Conservation (phyloP, 78 protist species). For the Planoprotostelium fungivorum region DNA sequence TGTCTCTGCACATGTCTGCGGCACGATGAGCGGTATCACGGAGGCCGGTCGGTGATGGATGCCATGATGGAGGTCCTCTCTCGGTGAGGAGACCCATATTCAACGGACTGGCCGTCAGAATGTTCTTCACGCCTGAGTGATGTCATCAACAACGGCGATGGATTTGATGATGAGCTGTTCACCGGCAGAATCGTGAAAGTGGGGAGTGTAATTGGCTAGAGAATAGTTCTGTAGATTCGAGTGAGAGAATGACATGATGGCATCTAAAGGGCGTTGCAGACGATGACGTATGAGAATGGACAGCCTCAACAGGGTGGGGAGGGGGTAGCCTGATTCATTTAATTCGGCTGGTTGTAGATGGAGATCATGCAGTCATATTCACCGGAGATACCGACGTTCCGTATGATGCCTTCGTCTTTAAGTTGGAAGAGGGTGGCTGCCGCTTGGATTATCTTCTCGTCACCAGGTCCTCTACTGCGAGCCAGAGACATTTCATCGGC, state of each 20-base stretch:
- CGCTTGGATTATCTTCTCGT: neutral
- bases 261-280: neutral
- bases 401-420: neutral
- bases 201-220: neutral
- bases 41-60: constrained; percentile 16
- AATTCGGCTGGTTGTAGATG: neutral
- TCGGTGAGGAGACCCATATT: constrained; percentile 43
- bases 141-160: neutral
- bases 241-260: neutral
- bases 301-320: neutral
- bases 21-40: neutral
- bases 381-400: neutral
- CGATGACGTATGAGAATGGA: neutral
- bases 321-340: neutral
- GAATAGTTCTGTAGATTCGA: neutral
- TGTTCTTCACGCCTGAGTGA: neutral
- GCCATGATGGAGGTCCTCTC: constrained; percentile 38
- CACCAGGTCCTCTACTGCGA: neutral
- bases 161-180: neutral
- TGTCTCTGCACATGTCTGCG: constrained; percentile 6
- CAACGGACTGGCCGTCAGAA: constrained; percentile 28
- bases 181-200: neutral
- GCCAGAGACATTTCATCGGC: too few species aligned
- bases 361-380: too few species aligned
- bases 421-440: neutral